Evolutionary conservation across 2,329 filamentous ascomycete species (phyloP), one percentile per base, ranked within the genome.

Genomic region (Beauveria caledonica): DNA sequence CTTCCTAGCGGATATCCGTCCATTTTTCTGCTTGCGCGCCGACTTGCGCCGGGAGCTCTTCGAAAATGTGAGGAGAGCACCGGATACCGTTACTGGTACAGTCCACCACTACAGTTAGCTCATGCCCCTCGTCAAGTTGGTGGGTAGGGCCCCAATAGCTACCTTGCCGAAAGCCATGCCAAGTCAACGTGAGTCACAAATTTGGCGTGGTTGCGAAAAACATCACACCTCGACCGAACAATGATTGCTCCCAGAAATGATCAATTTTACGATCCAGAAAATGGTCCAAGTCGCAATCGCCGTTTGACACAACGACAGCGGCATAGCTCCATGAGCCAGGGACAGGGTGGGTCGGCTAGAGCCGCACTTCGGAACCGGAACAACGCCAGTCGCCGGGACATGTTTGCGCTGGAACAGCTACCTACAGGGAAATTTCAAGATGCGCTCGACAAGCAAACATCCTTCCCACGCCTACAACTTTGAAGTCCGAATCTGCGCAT

Each of bases 1-100:
- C 92, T 96, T 73, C 87, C 88, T 62, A 77, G 72, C 59, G 89
- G 88, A 75, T 91, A 93, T 68, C 83, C 89, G 74, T 94, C 88
- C 90, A 94, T 64, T 66, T 70, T 63, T 63, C 61, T 46, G 9
- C 39, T 54, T 46, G 27, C 50, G 50, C 40, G 59, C 40, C 60
- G 40, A 52, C 64, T 27, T 52, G 40, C 36, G 50, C 49, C 27
- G 9, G 21, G 39, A 52, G 48, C 49, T 59, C 25, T 29, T 59
- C 8, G 25, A 36, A 11, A 44, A 48, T 45, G 46, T 49, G 57
- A 59, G 57, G 40, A 15, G 57, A 36, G 49, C 45, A 59, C 25
- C 40, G 6, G 13, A 48, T 42, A 13, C 25, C 42, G 27, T 54
- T 54, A 54, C 58, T 60, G 36, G 56, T 36, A 40, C 42, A 54